A percentile compares a stretch with the other conserved stretches of the same genome.
These are phyloP conservation scores for Aspergillus sp. DNA, from an alignment of 2,329 filamentous ascomycete species.

Conservation along the genomic window DNA sequence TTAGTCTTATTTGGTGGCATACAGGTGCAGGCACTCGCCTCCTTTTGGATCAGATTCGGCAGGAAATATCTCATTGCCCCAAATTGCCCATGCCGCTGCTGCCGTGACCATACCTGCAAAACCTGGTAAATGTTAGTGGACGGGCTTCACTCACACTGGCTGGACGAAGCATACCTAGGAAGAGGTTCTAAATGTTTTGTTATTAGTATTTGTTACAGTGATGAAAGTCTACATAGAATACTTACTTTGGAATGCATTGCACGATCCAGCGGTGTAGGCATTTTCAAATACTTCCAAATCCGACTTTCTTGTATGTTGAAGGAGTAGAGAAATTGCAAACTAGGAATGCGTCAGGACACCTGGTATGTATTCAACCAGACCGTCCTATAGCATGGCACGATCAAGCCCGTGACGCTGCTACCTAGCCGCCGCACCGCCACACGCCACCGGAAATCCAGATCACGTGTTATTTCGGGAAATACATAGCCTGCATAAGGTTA, in stretches of 20 bases:
- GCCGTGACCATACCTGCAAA: conserved; percentile 82
- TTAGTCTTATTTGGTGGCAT: conserved; percentile 10
- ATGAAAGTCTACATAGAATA: conserved; percentile 9
- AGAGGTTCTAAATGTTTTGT: conserved; percentile 57
- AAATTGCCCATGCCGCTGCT: conserved; percentile 79
- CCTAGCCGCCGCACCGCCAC: conserved; percentile 15
- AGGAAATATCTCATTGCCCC: conserved; percentile 83
- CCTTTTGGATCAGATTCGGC: conserved; percentile 72
- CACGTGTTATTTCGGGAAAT: neutral
- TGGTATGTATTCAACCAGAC: neutral
- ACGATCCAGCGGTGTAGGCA: conserved; percentile 70
- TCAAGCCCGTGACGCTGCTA: conserved; percentile 1
- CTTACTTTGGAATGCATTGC: conserved; percentile 68
- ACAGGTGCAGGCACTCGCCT: conserved; percentile 44
- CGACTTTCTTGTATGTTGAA: neutral
- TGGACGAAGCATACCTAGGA: conserved; percentile 58
- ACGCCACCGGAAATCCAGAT: neutral
- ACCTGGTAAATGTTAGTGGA: conserved; percentile 49
- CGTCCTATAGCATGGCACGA: neutral
- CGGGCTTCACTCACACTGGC: neutral
- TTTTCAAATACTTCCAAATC: conserved; percentile 35
- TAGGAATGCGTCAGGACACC: neutral
- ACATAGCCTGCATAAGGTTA: neutral
- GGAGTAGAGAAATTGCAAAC: neutral
- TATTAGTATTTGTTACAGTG: conserved; percentile 9